Base-by-base conservation (phyloP, 2,329 filamentous ascomycete species). In the Fusarium agapanthi region DNA sequence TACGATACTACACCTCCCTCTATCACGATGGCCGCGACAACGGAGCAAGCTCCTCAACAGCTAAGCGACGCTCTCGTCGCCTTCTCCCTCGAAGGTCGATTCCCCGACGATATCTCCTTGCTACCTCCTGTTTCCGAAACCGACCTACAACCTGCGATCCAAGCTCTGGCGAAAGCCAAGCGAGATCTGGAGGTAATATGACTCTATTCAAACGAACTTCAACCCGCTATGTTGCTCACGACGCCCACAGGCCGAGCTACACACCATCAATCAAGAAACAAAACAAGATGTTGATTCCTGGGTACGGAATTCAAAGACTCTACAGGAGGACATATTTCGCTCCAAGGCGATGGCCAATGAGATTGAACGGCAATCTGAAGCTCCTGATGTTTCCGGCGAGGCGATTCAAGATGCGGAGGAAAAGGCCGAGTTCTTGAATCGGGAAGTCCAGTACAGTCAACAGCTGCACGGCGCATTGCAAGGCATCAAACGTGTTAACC, bases 251-350 rank as follows among this genome's bases (percentile, higher is more conserved):
- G 61, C 87, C 67, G 91, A 97, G 76, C 92, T 98, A 65, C 92
- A 91, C 72, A 81, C 85, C 28, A 89, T 96, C 69, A 97, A 95
- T 81, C 89, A 90, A 78, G 90, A 94, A 73, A 92, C 91, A 24
- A 92, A 91, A 63, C 89, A 91, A 43, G 92, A 97, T 77, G 92
- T 97, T 56, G 92, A 94, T 78, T 89, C 91, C 57, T 98, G 95
- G 95, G 93, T 97, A 63, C 84, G 87, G 57, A 94, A 96, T 80
- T 94, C 95, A 53, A 94, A 94, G 81, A 90, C 91, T 58, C 88
- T 98, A 13, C 94, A 97, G 80, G 89, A 91, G 69, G 95, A 98
- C 79, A 95, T 98, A 73, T 90, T 93, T 76, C 89, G 90, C 51
- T 95, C 94, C 30, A 92, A 94, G 77, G 88, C 89, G 22, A 91